phyloP scores from a whole-genome alignment of 768 basidiomycete genomes.

The Suillus luteus region DNA sequence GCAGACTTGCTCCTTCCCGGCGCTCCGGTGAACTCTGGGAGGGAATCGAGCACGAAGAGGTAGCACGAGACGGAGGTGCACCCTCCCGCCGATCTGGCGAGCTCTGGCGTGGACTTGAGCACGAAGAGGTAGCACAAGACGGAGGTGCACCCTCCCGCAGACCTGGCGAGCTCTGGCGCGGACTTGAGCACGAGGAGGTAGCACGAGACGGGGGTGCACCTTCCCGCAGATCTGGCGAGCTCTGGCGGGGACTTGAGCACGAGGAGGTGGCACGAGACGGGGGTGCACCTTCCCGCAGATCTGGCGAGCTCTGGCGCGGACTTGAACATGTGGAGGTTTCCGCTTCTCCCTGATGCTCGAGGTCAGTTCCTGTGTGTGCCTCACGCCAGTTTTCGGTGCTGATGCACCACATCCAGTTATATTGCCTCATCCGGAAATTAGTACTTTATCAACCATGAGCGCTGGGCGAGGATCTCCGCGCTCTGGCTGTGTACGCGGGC shows the following conservation, averaged over 20 bases:
- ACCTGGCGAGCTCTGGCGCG: slow-evolving; percentile 2
- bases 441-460: neutral
- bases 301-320: slow-evolving; percentile 6
- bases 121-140: neutral
- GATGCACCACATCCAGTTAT: neutral
- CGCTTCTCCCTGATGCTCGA: neutral
- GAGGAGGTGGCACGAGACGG: neutral
- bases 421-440: too few species aligned
- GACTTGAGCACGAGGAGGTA: neutral
- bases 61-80: neutral
- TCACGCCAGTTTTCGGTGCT: neutral
- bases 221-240: neutral
- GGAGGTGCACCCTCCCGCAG: neutral
- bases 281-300: neutral
- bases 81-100: neutral
- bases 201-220: neutral
- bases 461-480: neutral
- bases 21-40: neutral
- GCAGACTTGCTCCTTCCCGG: neutral
- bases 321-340: slow-evolving; percentile 4
- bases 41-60: neutral
- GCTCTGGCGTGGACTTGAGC: neutral
- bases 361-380: slow-evolving; percentile 1
- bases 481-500: neutral
- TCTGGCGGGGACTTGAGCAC: neutral